Evolutionary conservation across 306 rosid species (phyloP).

Genomic region (Glycine latifolia): DNA sequence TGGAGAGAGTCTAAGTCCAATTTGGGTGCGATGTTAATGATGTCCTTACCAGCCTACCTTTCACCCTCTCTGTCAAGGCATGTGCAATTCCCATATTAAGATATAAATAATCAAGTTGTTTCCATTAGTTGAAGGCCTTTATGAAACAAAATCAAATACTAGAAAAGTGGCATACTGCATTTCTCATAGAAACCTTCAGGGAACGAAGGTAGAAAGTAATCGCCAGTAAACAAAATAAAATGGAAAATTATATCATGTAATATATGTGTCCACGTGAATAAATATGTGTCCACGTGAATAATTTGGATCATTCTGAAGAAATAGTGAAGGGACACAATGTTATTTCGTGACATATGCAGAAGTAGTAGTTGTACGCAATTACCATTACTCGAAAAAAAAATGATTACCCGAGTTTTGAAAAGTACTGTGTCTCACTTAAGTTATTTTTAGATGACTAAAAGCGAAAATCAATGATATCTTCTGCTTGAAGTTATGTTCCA

Average conservation of each 20-base stretch:
- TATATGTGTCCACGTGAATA: background rate
- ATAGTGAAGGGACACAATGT: background rate
- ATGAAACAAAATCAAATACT: background rate
- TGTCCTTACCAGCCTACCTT: background rate
- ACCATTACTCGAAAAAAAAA: background rate
- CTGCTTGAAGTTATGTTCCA: background rate
- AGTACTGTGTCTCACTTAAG: background rate
- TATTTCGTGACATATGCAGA: background rate
- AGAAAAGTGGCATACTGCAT: background rate
- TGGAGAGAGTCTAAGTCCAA: background rate
- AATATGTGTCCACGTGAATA: background rate
- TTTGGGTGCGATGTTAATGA: slow-evolving; percentile 1
- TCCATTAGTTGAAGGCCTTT: background rate
- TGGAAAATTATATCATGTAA: background rate
- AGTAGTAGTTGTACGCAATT: background rate
- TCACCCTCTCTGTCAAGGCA: background rate
- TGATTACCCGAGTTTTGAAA: background rate
- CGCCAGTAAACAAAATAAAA: background rate
- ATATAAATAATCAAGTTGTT: background rate
- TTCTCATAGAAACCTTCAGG: background rate
- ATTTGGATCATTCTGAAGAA: background rate
- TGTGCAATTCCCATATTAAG: background rate
- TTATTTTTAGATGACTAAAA: background rate
- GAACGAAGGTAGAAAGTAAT: background rate
- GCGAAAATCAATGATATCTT: background rate